Conservation (phyloP, 1,284 basidiomycete genomes). For the Ganoderma leucocontextum region DNA sequence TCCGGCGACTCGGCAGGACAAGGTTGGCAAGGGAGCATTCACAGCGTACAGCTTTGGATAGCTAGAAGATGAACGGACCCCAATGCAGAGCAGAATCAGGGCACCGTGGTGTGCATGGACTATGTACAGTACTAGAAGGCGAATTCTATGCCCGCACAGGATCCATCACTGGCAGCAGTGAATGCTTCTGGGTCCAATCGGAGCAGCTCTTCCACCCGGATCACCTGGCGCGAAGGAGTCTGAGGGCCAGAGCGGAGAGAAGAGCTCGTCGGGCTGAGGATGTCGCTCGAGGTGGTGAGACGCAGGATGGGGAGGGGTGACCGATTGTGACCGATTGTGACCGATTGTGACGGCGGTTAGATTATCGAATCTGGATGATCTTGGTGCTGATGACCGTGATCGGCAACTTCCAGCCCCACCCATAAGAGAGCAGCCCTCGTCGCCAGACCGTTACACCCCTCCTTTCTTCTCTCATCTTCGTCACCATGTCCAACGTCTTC, state of each 20-base stretch:
- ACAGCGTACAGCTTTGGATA: not conserved
- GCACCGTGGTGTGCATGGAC: not conserved
- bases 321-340: conserved; percentile 37
- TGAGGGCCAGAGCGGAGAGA: not conserved
- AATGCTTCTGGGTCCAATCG: conserved; percentile 17
- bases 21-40: conserved; percentile 5
- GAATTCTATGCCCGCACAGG: conserved; percentile 27
- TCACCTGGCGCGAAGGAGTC: conserved; percentile 14
- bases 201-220: conserved; percentile 21
- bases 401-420: conserved; percentile 40
- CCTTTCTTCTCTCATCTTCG: conserved; percentile 33
- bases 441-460: conserved; percentile 29
- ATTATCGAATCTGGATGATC: conserved; percentile 40
- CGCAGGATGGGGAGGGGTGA: not conserved
- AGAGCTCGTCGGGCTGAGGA: conserved; percentile 16
- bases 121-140: conserved; percentile 20
- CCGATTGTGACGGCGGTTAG: conserved; percentile 43
- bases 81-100: not conserved
- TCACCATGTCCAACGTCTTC: conserved; percentile 56
- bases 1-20: not conserved
- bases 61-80: not conserved
- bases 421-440: conserved; percentile 36
- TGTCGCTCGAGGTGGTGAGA: not conserved
- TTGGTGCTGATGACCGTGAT: conserved; percentile 43
- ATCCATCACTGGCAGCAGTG: conserved; percentile 31